Evolutionary conservation across 2,329 filamentous ascomycete species (phyloP), one percentile per base, ranked within the genome.

Genomic region (Colletotrichum liaoningense): DNA sequence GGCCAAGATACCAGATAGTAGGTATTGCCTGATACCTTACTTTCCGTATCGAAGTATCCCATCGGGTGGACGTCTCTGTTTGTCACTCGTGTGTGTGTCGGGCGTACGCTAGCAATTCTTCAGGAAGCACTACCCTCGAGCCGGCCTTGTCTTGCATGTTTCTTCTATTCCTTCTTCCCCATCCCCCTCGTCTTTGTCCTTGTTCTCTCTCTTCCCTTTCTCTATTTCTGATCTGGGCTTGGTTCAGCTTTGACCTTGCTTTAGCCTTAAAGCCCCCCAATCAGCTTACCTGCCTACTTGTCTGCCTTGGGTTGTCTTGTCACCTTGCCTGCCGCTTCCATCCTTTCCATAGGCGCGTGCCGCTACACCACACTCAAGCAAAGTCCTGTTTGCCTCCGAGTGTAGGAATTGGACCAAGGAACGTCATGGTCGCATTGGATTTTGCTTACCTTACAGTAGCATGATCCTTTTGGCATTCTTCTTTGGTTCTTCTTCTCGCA

Each of bases 41-140:
- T 19, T 14, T 42, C 16, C 5, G 33, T 19, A 42, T 42, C 38
- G 14, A 19, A 19, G 14, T 42, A 42, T 42, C 38, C 38, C 5
- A 19, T 19, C 19, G 42, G 42, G 19, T 19, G 42, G 16, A 19
- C 33, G 33, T 35, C 33, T 35, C 33, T 49, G 42, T 49, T 49
- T 49, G 42, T 49, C 42, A 49, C 42, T 49, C 42, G 42, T 14
- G 38, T 46, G 33, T 56, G 52, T 55, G 30, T 42, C 33, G 52
- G 63, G 49, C 63, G 63, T 65, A 56, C 52, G 52, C 63, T 65
- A 65, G 33, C 24, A 19, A 49, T 49, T 49, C 42, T 49, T 11
- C 42, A 49, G 42, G 19, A 46, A 30, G 28, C 33, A 26, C 55
- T 35, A 33, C 28, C 30, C 16, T 38, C 30, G 5, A 64, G 22